Evolutionary conservation across 257 asterid species (phyloP), one percentile per base, ranked within the genome.

Genomic region (Jaltomata sinuosa): DNA sequence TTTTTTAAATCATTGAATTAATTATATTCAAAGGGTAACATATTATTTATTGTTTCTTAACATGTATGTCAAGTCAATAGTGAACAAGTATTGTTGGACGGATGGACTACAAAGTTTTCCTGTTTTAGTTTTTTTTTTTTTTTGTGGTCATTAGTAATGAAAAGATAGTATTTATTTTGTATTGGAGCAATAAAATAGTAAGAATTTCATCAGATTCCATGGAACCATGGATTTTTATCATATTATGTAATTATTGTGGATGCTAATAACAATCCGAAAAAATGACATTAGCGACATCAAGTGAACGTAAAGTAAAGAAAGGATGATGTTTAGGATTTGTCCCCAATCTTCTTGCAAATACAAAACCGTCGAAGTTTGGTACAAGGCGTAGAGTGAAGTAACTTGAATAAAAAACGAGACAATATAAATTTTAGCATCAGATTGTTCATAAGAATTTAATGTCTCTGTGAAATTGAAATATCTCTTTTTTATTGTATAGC

Each of bases 401-500:
- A 64, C 1, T 1, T 29, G 29, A 15, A n/a, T 3, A 3, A 64
- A 14, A 2, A 5, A 15, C 5, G 6, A 6, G 6, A 29, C 0
- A 15, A 29, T 16, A 64, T 64, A 38, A 21, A 1, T 4, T 38
- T 69, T 5, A 36, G 14, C 9, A 4, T 69, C 4, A 2, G 14
- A 11, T 36, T 68, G 1, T 19, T 11, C 0, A 36, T 5, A 5
- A 36, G 1, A 21, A n/a, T n/a, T 11, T 5, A 1, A 40, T 38
- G 2, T 21, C 2, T 0, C 1, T n/a, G 5, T 0, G 11, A 69
- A 71, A 71, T 3, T 38, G 1, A 0, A n/a, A 34, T 2, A 22
- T 36, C 9, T 2, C 4, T 21, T 69, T 29, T 18, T 0, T 0
- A 62, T 4, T 10, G 15, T 22, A 11, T 59, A 59, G 3, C 3